phyloP scores from a whole-genome alignment of 139 green algal species.

The Tetradesmus lagerheimii region DNA sequence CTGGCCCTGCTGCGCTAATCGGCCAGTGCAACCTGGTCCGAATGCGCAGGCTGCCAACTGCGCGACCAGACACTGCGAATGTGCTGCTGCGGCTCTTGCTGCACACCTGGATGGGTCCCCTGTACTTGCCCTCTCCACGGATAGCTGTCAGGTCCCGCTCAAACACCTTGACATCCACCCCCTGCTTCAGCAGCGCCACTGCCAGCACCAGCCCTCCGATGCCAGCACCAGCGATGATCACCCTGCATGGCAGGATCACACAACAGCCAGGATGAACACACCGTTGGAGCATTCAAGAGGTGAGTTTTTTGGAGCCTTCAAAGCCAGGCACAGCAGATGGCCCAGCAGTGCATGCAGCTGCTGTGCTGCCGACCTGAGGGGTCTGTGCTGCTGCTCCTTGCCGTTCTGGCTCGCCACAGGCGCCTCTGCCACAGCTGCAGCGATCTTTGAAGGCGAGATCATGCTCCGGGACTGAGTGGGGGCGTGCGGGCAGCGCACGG shows the following conservation, averaged over 20 bases:
- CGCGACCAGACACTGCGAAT: neutral
- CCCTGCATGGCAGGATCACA: conserved; percentile 22
- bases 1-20: no score
- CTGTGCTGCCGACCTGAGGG: neutral
- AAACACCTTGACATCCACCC: conserved; percentile 86
- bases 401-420: conserved; percentile 7
- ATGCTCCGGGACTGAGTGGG: neutral
- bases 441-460: neutral
- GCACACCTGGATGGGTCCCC: conserved; percentile 92
- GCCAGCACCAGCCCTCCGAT: conserved; percentile 94
- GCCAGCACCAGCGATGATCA: conserved; percentile 88
- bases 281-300: neutral
- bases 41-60: neutral
- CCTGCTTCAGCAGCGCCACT: conserved; percentile 84
- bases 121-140: conserved; percentile 94
- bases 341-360: neutral
- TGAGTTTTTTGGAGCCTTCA: neutral
- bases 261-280: neutral
- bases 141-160: conserved; percentile 95
- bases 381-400: conserved; percentile 22
- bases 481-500: neutral
- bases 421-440: neutral
- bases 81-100: neutral
- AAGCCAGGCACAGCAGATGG: neutral
- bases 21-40: no score